These are phyloP conservation scores for Dysphania ambrosioides DNA, from an alignment of 148 eudicot genomes.

Conservation along the genomic window DNA sequence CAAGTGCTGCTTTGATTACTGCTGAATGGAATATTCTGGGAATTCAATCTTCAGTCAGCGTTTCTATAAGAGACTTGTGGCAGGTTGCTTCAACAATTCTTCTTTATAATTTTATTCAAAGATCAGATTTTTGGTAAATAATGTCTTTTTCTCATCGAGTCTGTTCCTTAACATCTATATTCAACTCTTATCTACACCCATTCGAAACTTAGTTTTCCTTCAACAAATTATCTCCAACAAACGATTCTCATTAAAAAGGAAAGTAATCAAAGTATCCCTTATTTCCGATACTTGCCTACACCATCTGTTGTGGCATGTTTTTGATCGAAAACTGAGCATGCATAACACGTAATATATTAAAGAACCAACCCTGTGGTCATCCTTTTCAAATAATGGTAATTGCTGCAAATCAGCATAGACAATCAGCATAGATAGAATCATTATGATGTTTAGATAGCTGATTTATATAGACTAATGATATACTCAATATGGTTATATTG, in stretches of 20 bases:
- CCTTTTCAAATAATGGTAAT: background rate
- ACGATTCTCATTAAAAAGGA: background rate
- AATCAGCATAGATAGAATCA: too few species aligned
- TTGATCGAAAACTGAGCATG: background rate
- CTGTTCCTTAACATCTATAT: background rate
- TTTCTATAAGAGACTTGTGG: constrained; percentile 84
- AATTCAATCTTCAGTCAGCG: constrained; percentile 54
- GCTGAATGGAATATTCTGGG: constrained; percentile 71
- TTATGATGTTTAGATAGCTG: background rate
- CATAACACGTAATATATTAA: background rate
- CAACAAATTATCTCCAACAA: background rate
- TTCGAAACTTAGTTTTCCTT: background rate
- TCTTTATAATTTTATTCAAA: background rate
- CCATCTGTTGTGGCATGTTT: background rate
- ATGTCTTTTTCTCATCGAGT: background rate
- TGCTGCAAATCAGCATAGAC: background rate
- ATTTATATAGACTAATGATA: constrained; percentile 14
- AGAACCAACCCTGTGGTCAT: background rate
- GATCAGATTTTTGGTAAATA: background rate
- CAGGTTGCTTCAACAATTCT: constrained; percentile 40
- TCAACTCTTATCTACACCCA: background rate
- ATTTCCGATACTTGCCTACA: background rate
- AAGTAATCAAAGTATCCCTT: background rate
- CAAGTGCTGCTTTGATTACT: constrained; percentile 47
- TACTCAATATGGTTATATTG: background rate